Evolutionary conservation across 2,329 filamentous ascomycete genomes (phyloP).

Genomic region (Penicillium sp.): DNA sequence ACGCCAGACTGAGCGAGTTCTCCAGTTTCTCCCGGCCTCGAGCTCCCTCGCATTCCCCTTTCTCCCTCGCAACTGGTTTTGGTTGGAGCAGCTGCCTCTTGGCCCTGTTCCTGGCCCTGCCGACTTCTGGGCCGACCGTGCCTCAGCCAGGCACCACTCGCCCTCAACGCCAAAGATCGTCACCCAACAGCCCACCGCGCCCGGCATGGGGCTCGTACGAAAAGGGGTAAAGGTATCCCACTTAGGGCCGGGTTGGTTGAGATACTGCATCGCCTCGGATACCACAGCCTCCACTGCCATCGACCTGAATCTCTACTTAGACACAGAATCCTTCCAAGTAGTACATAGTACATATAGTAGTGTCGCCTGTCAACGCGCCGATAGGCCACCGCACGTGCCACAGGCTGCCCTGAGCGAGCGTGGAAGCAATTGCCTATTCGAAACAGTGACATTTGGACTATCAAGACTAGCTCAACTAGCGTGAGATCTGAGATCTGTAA

Average conservation of each 20-base stretch:
- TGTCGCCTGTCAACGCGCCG: neutral
- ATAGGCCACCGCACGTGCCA: slow-evolving; percentile 11
- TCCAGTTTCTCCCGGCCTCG: too few species aligned
- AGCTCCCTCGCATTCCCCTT: neutral
- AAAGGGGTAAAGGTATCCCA: neutral
- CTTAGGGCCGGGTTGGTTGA: neutral
- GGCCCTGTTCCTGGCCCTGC: too few species aligned
- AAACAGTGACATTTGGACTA: neutral
- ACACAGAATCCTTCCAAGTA: too few species aligned
- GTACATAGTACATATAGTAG: too few species aligned
- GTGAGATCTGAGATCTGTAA: slow-evolving; percentile 3
- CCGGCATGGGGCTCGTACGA: neutral
- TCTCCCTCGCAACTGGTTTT: neutral
- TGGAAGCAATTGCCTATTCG: neutral
- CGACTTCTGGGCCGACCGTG: too few species aligned
- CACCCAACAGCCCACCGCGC: neutral
- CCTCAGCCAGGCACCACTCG: neutral
- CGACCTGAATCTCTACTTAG: too few species aligned
- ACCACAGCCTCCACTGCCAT: too few species aligned
- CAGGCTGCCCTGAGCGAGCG: slow-evolving; percentile 8
- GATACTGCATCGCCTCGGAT: too few species aligned
- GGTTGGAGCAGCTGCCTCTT: neutral
- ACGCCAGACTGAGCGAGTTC: too few species aligned
- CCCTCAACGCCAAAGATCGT: neutral
- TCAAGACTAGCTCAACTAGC: slow-evolving; percentile 14